These are phyloP conservation scores for Mycena filopes DNA, from an alignment of 768 basidiomycete species.

Conservation along the genomic window DNA sequence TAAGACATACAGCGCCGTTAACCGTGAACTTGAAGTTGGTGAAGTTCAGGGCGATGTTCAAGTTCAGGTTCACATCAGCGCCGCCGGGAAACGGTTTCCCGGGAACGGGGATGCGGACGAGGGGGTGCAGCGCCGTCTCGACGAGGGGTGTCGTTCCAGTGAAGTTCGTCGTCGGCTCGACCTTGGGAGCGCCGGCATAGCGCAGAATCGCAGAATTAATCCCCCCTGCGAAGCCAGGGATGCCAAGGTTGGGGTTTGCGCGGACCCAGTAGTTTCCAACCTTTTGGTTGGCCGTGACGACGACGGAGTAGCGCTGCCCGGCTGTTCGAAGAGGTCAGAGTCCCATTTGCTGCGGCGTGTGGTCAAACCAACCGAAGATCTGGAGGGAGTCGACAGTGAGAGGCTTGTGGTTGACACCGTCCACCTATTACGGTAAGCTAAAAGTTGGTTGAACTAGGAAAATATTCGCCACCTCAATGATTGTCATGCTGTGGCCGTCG, in stretches of 20 bases:
- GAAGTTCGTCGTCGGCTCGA: constrained; percentile 45
- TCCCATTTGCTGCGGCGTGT: constrained; percentile 26
- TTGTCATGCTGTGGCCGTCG: constrained; percentile 51
- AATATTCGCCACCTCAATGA: constrained; percentile 10
- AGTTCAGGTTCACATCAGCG: constrained; percentile 52
- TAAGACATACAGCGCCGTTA: constrained; percentile 46
- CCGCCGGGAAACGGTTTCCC: constrained; percentile 46
- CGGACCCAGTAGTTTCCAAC: constrained; percentile 57
- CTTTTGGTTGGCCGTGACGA: constrained; percentile 49
- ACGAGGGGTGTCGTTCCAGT: background rate
- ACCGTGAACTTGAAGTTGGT: constrained; percentile 36
- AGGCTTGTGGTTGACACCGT: constrained; percentile 49
- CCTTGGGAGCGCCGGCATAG: constrained; percentile 43
- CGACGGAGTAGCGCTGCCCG: constrained; percentile 58
- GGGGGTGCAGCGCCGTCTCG: constrained; percentile 51
- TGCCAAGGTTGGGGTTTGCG: constrained; percentile 40
- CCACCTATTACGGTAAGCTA: constrained; percentile 30
- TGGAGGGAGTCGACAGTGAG: constrained; percentile 50
- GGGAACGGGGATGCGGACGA: constrained; percentile 41
- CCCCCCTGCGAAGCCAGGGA: constrained; percentile 38
- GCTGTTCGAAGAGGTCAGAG: constrained; percentile 22
- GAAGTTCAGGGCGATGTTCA: constrained; percentile 44
- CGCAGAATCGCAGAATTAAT: constrained; percentile 56
- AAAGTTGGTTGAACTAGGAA: too few relatives aligned
- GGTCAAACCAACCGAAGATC: constrained; percentile 39